phyloP scores from a whole-genome alignment of 108 stramenopile species.

The Epithemia pelagica region DNA sequence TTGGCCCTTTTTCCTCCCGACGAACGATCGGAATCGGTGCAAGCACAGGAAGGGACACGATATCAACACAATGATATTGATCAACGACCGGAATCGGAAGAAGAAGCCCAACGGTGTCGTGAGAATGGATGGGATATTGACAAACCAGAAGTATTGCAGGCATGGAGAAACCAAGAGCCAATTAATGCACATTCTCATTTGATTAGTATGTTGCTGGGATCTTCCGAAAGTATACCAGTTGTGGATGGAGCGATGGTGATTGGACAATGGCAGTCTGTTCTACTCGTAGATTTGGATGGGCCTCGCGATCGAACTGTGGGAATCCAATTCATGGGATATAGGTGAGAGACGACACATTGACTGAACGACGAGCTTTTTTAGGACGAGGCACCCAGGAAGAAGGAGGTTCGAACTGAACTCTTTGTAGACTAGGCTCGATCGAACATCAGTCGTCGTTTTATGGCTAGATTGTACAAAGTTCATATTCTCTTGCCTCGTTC shows the following conservation, averaged over 20 bases:
- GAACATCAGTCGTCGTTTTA: too few relatives aligned
- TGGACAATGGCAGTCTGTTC: conserved; percentile 79
- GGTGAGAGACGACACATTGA: conserved; percentile 7
- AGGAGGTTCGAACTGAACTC: too few relatives aligned
- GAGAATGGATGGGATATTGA: conserved; percentile 87
- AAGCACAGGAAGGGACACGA: conserved; percentile 21
- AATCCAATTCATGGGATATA: conserved; percentile 72
- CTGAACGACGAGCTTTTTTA: too few relatives aligned
- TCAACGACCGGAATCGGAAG: conserved; percentile 64
- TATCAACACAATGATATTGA: conserved; percentile 86
- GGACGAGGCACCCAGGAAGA: too few relatives aligned
- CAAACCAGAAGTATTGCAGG: conserved; percentile 42
- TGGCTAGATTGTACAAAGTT: too few relatives aligned
- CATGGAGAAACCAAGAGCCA: conserved; percentile 84
- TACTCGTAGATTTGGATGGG: conserved; percentile 82
- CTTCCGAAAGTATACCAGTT: conserved; percentile 73
- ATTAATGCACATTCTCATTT: conserved; percentile 89
- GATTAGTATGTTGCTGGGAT: conserved; percentile 70
- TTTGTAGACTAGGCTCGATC: too few relatives aligned
- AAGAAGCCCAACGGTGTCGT: conserved; percentile 73
- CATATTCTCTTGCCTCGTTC: too few relatives aligned
- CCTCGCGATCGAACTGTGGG: conserved; percentile 73
- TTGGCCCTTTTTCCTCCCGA: conserved; percentile 66
- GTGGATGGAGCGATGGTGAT: conserved; percentile 75
- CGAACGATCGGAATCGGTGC: conserved; percentile 42